Evolutionary conservation across 2,329 filamentous ascomycete genomes (phyloP).

Genomic region (Pseudogymnoascus sp.): DNA sequence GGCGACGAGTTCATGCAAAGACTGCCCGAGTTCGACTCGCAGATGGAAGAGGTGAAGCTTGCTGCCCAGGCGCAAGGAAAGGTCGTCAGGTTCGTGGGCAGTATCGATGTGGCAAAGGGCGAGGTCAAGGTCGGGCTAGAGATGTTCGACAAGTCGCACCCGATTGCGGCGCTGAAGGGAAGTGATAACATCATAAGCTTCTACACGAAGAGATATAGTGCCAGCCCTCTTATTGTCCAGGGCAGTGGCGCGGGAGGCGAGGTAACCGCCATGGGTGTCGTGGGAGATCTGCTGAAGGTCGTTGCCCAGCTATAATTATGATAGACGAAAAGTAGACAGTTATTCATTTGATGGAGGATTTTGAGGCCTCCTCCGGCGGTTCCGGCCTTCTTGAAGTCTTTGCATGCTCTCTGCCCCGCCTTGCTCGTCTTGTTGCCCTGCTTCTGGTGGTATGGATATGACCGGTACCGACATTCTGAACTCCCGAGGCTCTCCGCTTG

Average conservation of each 20-base stretch:
- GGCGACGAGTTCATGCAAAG: conserved; percentile 81
- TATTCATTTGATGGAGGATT: neutral
- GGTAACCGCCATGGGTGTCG: conserved; percentile 96
- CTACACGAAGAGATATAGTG: conserved; percentile 90
- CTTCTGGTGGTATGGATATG: conserved; percentile 6
- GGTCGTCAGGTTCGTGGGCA: conserved; percentile 89
- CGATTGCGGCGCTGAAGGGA: conserved; percentile 89
- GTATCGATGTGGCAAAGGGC: conserved; percentile 75
- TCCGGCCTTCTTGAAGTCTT: neutral
- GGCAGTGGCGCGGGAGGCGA: conserved; percentile 90
- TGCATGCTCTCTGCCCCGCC: conserved; percentile 4
- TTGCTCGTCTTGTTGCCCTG: conserved; percentile 10
- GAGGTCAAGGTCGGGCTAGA: conserved; percentile 87
- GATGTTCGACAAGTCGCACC: conserved; percentile 78
- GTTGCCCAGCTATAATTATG: conserved; percentile 54
- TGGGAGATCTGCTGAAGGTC: conserved; percentile 87
- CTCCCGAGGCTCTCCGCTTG: conserved; percentile 38
- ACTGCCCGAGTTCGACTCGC: conserved; percentile 73
- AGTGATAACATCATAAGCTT: conserved; percentile 99
- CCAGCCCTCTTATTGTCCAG: conserved; percentile 87
- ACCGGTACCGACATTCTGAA: conserved; percentile 22
- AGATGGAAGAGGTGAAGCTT: conserved; percentile 85
- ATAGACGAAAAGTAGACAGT: conserved; percentile 1
- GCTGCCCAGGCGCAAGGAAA: conserved; percentile 81
- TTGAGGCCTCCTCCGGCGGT: neutral